A percentile compares a stretch with the other conserved stretches of the same genome.
These are phyloP conservation scores for Malassezia globosa DNA, from an alignment of 1,284 basidiomycete species.

Conservation along the genomic window DNA sequence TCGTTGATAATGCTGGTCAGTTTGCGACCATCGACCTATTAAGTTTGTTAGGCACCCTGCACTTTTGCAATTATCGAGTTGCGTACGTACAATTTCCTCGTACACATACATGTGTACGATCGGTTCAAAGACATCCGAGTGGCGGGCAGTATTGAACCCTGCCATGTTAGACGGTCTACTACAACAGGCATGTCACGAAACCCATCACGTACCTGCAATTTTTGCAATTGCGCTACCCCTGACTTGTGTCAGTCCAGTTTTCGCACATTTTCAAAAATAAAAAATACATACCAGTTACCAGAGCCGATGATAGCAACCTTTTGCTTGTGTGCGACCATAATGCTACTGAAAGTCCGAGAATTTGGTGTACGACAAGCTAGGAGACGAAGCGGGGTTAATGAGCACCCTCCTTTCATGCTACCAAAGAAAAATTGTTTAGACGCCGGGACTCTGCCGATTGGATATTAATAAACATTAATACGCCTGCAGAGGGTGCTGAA, in stretches of 20 bases:
- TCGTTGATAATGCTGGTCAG: conserved; percentile 53
- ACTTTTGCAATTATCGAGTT: background rate
- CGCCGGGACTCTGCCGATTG: too few relatives aligned
- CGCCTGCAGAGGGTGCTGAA: too few relatives aligned
- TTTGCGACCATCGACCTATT: conserved; percentile 52
- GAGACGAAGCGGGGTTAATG: too few relatives aligned
- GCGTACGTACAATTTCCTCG: conserved; percentile 29
- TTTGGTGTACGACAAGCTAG: too few relatives aligned
- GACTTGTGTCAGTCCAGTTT: background rate
- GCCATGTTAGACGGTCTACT: background rate
- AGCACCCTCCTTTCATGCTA: too few relatives aligned
- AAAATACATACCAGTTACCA: conserved; percentile 38
- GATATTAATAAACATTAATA: too few relatives aligned
- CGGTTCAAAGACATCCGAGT: conserved; percentile 46
- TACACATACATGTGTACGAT: conserved; percentile 41
- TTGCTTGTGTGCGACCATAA: conserved; percentile 48
- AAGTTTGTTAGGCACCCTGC: too few relatives aligned
- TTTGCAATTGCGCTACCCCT: conserved; percentile 55
- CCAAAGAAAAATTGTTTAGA: too few relatives aligned
- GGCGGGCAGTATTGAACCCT: conserved; percentile 49
- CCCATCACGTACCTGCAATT: conserved; percentile 48
- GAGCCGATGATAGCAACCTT: conserved; percentile 54
- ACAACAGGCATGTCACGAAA: too few relatives aligned
- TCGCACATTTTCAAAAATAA: background rate
- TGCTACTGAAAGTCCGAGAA: background rate